These are phyloP conservation scores for Euphorbia peplus DNA, from an alignment of 345 rosid genomes.

Conservation along the genomic window DNA sequence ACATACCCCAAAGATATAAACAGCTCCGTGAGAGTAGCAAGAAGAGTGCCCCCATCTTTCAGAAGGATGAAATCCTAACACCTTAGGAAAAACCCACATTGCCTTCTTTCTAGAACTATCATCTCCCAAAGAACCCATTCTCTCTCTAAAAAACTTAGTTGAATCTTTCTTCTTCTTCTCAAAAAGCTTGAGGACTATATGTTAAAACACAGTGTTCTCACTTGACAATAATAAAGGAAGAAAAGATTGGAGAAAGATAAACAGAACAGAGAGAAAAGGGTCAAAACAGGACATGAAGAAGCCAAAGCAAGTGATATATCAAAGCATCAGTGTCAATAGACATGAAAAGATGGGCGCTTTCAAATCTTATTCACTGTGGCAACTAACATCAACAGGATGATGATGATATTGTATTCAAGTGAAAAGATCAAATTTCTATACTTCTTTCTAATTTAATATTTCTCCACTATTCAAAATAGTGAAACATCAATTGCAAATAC, in stretches of 20 bases:
- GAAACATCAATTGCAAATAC: constrained; percentile 2
- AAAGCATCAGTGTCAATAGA: constrained; percentile 66
- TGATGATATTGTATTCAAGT: constrained; percentile 32
- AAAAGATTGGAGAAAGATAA: no score
- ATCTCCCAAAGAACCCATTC: constrained; percentile 47
- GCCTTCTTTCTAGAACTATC: constrained; percentile 46
- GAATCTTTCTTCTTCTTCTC: neutral
- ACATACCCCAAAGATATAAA: constrained; percentile 71
- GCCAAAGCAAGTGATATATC: constrained; percentile 43
- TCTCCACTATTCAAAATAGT: neutral
- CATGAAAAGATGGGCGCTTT: constrained; percentile 92
- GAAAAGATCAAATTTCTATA: constrained; percentile 20
- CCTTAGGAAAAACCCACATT: constrained; percentile 71
- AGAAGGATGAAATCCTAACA: constrained; percentile 54
- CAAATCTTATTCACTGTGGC: constrained; percentile 67
- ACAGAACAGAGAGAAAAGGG: constrained; percentile 24
- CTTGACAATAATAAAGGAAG: constrained; percentile 28
- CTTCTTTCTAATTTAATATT: neutral
- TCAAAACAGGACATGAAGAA: constrained; percentile 48
- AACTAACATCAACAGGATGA: constrained; percentile 42
- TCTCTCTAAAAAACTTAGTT: neutral
- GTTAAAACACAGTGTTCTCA: constrained; percentile 13
- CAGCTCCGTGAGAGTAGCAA: constrained; percentile 53
- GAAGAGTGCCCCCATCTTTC: constrained; percentile 88
- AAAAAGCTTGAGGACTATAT: neutral